These are phyloP conservation scores for Alternaria burnsii DNA, from an alignment of 2,329 filamentous ascomycete species.

Conservation along the genomic window DNA sequence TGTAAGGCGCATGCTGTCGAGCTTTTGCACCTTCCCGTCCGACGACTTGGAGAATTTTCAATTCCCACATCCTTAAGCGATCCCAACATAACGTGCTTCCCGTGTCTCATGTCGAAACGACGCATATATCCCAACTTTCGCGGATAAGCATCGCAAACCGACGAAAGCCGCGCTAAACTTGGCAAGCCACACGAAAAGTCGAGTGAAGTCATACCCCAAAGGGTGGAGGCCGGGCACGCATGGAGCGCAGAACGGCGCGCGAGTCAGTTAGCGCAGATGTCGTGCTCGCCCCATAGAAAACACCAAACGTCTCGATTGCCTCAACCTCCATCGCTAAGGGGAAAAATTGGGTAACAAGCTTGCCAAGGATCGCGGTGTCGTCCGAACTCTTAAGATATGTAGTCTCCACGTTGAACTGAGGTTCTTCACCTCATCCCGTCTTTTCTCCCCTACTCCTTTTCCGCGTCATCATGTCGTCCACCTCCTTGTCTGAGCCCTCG, in stretches of 20 bases:
- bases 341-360: constrained; percentile 18
- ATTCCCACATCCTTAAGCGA: not conserved
- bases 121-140: not conserved
- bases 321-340: constrained; percentile 11
- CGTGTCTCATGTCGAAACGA: not conserved
- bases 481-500: constrained; percentile 16
- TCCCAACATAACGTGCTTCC: not conserved
- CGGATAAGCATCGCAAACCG: constrained; percentile 1
- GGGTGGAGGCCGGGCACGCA: not conserved
- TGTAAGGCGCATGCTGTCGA: not conserved
- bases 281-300: constrained; percentile 35
- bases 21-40: not conserved
- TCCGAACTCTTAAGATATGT: constrained; percentile 13
- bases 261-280: constrained; percentile 27
- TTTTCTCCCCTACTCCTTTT: not conserved
- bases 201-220: constrained; percentile 7
- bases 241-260: constrained; percentile 1
- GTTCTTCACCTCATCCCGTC: not conserved
- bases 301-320: constrained; percentile 9
- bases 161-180: constrained; percentile 12
- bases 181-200: constrained; percentile 13
- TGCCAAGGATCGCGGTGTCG: constrained; percentile 1
- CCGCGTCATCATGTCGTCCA: constrained; percentile 20
- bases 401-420: not conserved
- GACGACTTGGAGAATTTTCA: not conserved